Base-by-base conservation (phyloP, 106 monocot genomes). In the Ottelia alismoides region DNA sequence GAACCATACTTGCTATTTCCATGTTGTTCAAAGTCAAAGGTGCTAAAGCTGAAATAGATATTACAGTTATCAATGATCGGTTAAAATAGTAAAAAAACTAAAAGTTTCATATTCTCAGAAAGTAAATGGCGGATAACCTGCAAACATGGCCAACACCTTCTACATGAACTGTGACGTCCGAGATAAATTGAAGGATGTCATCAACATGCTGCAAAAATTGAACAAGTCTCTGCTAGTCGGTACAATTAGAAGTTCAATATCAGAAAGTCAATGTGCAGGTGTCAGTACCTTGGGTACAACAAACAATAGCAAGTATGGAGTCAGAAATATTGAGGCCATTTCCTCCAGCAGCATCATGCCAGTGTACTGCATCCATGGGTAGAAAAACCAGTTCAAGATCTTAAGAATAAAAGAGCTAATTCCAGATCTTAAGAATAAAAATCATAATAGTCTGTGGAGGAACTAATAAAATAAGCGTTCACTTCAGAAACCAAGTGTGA, bases 81-180 rank as follows among this genome's bases (percentile, higher is more conserved):
- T n/a, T n/a, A n/a, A n/a, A n/a, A n/a, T n/a, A n/a, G n/a, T n/a
- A n/a, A n/a, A n/a, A n/a, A n/a, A n/a, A n/a, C n/a, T n/a, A n/a
- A n/a, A n/a, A n/a, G n/a, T n/a, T n/a, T n/a, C n/a, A n/a, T n/a
- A n/a, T n/a, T n/a, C n/a, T n/a, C n/a, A n/a, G n/a, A n/a, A n/a
- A n/a, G n/a, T n/a, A n/a, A n/a, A n/a, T n/a, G n/a, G n/a, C n/a
- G n/a, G 16, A 30, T 35, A 29, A 69, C 98, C 98, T 98, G 82
- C 98, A 98, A 47, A 98, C 85, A 71, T 98, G 76, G 19, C 98
- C 98, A 59, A 98, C 98, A 68, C 98, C 98, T 67, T 90, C 85
- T 29, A 98, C 58, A 72, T 86, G 77, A 7, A 86, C 72, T 2
- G 90, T 98, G 74, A 83, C 85, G 66, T 90, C 85, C 17, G 85